Evolutionary conservation across 176 grass and related monocot species (phyloP).

Genomic region (Carex pumila): DNA sequence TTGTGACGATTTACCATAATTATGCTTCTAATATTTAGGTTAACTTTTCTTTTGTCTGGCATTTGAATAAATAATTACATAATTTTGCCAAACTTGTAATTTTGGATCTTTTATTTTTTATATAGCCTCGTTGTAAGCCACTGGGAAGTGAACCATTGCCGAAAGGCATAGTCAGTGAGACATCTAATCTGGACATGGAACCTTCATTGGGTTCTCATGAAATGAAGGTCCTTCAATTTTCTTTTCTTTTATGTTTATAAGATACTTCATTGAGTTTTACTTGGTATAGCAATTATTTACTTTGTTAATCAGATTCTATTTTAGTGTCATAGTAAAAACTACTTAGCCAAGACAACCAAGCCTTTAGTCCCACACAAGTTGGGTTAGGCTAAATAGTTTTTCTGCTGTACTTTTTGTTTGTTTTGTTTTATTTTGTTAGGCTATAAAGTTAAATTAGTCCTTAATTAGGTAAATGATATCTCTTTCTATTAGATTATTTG

Average conservation of each 20-base stretch:
- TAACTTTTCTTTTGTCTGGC: neutral
- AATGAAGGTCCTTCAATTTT: slow-evolving; percentile 17
- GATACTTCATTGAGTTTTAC: neutral
- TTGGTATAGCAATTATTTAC: neutral
- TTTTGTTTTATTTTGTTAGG: neutral
- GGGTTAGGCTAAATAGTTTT: too few species aligned
- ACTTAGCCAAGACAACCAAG: neutral
- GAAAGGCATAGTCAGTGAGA: slow-evolving; percentile 61
- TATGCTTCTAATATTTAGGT: neutral
- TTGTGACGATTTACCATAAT: neutral
- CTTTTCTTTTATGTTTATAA: neutral
- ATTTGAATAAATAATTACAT: neutral
- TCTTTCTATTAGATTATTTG: neutral
- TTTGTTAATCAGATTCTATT: neutral
- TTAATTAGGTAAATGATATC: neutral
- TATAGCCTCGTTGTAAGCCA: slow-evolving; percentile 44
- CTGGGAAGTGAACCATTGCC: slow-evolving; percentile 69
- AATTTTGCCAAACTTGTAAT: neutral
- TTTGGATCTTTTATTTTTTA: slow-evolving; percentile 1
- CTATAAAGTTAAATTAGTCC: neutral
- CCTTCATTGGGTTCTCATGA: slow-evolving; percentile 41
- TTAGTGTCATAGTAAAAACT: neutral
- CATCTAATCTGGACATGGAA: slow-evolving; percentile 66
- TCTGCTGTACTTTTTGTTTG: neutral
- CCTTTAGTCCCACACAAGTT: too few species aligned